phyloP scores from a whole-genome alignment of 495 filamentous ascomycete genomes.

The Terfezia boudieri region DNA sequence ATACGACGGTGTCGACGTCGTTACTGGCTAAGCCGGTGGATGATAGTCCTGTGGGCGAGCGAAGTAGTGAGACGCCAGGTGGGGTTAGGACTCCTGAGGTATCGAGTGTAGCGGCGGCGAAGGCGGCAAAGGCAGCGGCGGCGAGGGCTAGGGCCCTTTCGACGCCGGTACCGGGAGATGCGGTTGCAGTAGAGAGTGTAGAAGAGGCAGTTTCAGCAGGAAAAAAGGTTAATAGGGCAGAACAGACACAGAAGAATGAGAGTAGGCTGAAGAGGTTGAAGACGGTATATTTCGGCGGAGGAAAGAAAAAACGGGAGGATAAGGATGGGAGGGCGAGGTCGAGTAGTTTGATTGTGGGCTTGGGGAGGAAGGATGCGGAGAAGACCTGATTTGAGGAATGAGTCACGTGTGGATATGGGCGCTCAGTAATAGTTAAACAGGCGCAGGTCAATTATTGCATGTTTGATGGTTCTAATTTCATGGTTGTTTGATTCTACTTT shows the following conservation, averaged over 20 bases:
- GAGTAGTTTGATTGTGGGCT: not conserved
- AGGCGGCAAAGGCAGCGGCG: not conserved
- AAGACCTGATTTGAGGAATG: no score
- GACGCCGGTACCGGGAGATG: no score
- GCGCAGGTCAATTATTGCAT: no score
- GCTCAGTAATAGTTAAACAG: no score
- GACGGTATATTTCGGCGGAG: conserved; percentile 17
- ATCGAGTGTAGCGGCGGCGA: not conserved
- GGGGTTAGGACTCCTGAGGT: not conserved
- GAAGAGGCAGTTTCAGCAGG: not conserved
- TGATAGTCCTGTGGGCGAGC: not conserved
- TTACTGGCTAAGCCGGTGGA: not conserved
- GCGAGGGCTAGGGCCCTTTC: no score
- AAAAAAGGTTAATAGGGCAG: not conserved
- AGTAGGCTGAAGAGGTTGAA: conserved; percentile 14
- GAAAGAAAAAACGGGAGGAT: conserved; percentile 5
- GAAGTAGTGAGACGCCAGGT: not conserved
- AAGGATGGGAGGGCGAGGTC: not conserved
- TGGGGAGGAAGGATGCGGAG: not conserved
- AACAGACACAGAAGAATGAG: not conserved
- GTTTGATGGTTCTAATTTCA: no score
- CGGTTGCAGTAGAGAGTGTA: not conserved
- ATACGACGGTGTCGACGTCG: not conserved
- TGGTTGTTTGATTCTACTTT: no score
- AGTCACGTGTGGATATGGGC: no score